Evolutionary conservation across 192 early-diverging fungal species (phyloP).

Genomic region (Chytriomyces sp.): DNA sequence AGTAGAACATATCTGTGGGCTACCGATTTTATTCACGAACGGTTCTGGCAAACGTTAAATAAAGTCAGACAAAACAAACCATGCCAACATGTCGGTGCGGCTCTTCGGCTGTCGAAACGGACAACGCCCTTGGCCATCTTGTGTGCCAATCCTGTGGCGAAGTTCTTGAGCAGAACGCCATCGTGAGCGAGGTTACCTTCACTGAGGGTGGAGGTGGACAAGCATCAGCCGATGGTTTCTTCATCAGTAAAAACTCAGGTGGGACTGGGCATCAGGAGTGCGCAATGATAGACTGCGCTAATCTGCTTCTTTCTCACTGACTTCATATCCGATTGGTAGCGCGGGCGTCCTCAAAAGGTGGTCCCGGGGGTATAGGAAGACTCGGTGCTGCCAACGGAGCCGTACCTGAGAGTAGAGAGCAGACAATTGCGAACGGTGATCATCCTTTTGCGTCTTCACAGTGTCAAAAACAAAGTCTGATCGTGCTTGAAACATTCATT

Average conservation of each 20-base stretch:
- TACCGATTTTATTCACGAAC: too few species aligned
- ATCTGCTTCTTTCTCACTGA: background rate
- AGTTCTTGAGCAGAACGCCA: slow-evolving; percentile 91
- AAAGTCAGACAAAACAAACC: background rate
- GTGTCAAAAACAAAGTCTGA: background rate
- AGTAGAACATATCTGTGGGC: too few species aligned
- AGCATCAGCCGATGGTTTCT: slow-evolving; percentile 65
- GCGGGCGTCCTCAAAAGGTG: slow-evolving; percentile 28
- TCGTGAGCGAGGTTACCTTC: slow-evolving; percentile 92
- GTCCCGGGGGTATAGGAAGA: slow-evolving; percentile 20
- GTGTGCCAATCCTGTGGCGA: slow-evolving; percentile 42
- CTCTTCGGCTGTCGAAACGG: slow-evolving; percentile 5
- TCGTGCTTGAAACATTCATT: slow-evolving; percentile 3
- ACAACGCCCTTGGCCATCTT: slow-evolving; percentile 1
- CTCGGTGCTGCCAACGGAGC: slow-evolving; percentile 16
- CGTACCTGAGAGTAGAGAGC: slow-evolving; percentile 43
- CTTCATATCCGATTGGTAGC: slow-evolving; percentile 10
- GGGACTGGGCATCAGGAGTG: background rate
- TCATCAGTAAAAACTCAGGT: slow-evolving; percentile 22
- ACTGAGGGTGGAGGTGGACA: slow-evolving; percentile 85
- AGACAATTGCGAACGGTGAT: slow-evolving; percentile 51
- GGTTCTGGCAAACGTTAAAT: too few species aligned
- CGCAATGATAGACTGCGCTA: background rate
- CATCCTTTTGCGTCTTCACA: background rate
- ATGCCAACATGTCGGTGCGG: slow-evolving; percentile 10